Evolutionary conservation across 1,284 basidiomycete species (phyloP).

Genomic region (Ustilago xerochloae): DNA sequence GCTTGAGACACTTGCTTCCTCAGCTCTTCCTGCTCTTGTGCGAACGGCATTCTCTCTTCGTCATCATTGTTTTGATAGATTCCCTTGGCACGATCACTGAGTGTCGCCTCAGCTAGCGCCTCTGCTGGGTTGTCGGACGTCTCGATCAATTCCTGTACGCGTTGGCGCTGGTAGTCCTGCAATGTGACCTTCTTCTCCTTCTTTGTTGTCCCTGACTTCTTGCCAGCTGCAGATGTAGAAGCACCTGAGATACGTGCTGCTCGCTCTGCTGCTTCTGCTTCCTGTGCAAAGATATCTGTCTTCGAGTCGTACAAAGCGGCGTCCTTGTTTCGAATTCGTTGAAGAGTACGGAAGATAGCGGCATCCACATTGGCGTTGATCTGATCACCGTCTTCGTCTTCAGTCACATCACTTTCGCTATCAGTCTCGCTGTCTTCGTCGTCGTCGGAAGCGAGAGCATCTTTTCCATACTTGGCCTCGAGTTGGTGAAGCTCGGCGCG

Average conservation of each 20-base stretch:
- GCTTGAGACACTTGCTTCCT: slow-evolving; percentile 85
- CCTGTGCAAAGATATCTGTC: slow-evolving; percentile 59
- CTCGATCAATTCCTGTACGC: slow-evolving; percentile 63
- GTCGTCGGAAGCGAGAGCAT: slow-evolving; percentile 32
- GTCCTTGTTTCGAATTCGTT: slow-evolving; percentile 84
- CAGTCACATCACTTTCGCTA: slow-evolving; percentile 75
- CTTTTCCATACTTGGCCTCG: slow-evolving; percentile 59
- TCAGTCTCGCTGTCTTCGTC: slow-evolving; percentile 43
- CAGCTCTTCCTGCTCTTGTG: slow-evolving; percentile 80
- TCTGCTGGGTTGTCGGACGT: slow-evolving; percentile 59
- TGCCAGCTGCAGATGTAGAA: slow-evolving; percentile 3
- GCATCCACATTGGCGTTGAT: slow-evolving; percentile 93
- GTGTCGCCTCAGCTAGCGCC: slow-evolving; percentile 65
- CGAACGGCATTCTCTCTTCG: slow-evolving; percentile 76
- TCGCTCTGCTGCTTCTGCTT: slow-evolving; percentile 29
- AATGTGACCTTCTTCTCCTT: slow-evolving; percentile 63
- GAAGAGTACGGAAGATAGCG: slow-evolving; percentile 90
- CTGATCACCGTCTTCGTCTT: slow-evolving; percentile 95
- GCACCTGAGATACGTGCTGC: slow-evolving; percentile 26
- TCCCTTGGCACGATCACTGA: slow-evolving; percentile 17
- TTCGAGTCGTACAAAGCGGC: slow-evolving; percentile 81
- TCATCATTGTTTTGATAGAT: slow-evolving; percentile 72
- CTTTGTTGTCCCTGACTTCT: slow-evolving; percentile 25
- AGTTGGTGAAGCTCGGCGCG: slow-evolving; percentile 62
- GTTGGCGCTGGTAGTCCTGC: slow-evolving; percentile 63